A percentile compares a stretch with the other conserved stretches of the same genome.
These are phyloP conservation scores for Nepenthes gracilis DNA, from an alignment of 148 eudicot species.

Conservation along the genomic window DNA sequence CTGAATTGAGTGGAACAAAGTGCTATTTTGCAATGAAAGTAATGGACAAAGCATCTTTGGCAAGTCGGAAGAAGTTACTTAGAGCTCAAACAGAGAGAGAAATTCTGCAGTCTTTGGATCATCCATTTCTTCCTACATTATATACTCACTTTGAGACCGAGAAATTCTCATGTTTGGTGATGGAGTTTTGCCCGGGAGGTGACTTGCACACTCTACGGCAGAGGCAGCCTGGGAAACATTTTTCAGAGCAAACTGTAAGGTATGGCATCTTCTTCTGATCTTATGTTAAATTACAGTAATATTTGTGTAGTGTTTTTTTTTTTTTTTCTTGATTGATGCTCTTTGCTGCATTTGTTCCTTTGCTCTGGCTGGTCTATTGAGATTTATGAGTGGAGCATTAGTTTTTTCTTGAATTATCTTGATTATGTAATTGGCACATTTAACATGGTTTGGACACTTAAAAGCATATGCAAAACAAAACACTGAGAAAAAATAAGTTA, in stretches of 20 bases:
- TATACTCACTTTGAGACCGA: too few relatives aligned
- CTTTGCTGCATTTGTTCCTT: neutral
- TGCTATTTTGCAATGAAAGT: neutral
- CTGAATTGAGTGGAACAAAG: neutral
- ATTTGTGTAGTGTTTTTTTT: neutral
- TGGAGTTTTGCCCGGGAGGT: neutral
- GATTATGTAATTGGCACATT: too few relatives aligned
- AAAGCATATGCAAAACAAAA: too few relatives aligned
- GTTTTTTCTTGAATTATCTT: too few relatives aligned
- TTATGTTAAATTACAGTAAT: neutral
- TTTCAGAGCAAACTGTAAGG: neutral
- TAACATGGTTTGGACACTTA: too few relatives aligned
- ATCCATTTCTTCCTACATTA: neutral
- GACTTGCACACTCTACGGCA: neutral
- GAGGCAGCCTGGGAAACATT: neutral
- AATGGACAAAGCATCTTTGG: neutral
- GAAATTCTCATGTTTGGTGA: neutral
- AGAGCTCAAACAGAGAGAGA: neutral
- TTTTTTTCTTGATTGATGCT: neutral
- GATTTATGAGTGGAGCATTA: too few relatives aligned
- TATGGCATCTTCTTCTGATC: neutral
- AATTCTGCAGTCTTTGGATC: neutral
- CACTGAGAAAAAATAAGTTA: too few relatives aligned
- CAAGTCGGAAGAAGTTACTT: neutral
- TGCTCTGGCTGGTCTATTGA: too few relatives aligned